These are phyloP conservation scores for Cladosporium sp. DNA, from an alignment of 2,329 filamentous ascomycete species.

Conservation along the genomic window DNA sequence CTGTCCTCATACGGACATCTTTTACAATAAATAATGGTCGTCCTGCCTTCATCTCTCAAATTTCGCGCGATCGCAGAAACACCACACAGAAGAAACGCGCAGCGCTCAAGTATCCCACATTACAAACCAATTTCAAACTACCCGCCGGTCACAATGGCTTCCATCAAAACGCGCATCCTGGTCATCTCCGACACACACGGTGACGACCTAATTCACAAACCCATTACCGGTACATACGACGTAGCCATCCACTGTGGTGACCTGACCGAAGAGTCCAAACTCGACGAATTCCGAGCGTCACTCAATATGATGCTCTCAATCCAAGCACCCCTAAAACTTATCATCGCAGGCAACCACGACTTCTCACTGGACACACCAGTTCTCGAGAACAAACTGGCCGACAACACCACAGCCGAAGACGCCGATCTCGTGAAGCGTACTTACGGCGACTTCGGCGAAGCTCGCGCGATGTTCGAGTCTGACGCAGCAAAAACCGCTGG, in stretches of 20 bases:
- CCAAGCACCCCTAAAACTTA: conserved; percentile 40
- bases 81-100: neutral
- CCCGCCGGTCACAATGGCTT: neutral
- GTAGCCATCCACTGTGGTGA: conserved; percentile 47
- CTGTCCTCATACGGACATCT: neutral
- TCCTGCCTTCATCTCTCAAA: neutral
- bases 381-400: conserved; percentile 42
- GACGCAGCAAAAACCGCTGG: conserved; percentile 44
- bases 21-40: neutral
- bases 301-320: conserved; percentile 34
- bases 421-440: conserved; percentile 35
- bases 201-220: conserved; percentile 22
- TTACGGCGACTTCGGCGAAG: conserved; percentile 45
- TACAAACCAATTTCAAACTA: neutral
- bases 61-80: neutral
- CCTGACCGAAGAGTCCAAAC: conserved; percentile 38
- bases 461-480: conserved; percentile 30
- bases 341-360: conserved; percentile 45
- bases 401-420: conserved; percentile 34
- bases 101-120: neutral
- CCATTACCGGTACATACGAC: conserved; percentile 29
- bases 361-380: conserved; percentile 33
- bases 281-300: conserved; percentile 35
- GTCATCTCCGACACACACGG: conserved; percentile 35
- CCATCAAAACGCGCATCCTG: conserved; percentile 25